Evolutionary conservation across 78 protist species (phyloP).

Genomic region (Paratrimastix pyriformis): DNA sequence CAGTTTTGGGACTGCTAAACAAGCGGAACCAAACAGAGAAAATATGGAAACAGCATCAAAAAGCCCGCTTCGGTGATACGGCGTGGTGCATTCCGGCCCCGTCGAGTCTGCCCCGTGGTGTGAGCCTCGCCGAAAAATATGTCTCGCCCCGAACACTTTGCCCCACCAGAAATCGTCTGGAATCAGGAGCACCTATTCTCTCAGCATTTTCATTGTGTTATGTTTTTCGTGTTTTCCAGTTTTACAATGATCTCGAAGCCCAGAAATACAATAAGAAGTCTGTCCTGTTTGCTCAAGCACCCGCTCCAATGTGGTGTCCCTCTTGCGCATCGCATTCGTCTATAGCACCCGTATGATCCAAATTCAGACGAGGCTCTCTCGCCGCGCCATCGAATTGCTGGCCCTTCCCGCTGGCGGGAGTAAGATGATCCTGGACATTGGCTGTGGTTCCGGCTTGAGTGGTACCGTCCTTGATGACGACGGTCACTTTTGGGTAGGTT

Average conservation of each 20-base stretch:
- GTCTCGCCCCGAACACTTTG: constrained; percentile 8
- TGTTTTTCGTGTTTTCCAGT: neutral
- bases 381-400: constrained; percentile 37
- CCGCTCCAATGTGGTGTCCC: neutral
- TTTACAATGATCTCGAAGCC: neutral
- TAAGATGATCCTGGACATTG: constrained; percentile 31
- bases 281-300: neutral
- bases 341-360: constrained; percentile 14
- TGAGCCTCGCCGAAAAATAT: too few relatives aligned
- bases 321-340: neutral
- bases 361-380: constrained; percentile 29
- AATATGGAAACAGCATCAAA: too few relatives aligned
- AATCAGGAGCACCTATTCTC: neutral
- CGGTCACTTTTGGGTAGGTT: constrained; percentile 44
- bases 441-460: constrained; percentile 51
- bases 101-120: too few relatives aligned
- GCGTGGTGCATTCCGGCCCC: too few relatives aligned
- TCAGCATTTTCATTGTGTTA: neutral
- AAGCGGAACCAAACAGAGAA: too few relatives aligned
- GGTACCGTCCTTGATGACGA: constrained; percentile 17
- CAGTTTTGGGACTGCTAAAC: too few relatives aligned
- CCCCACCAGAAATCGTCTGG: constrained; percentile 5
- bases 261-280: constrained; percentile 1
- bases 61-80: too few relatives aligned
- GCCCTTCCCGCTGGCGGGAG: neutral